These are phyloP conservation scores for Candida pini DNA, from an alignment of 805 yeast species.

Conservation along the genomic window DNA sequence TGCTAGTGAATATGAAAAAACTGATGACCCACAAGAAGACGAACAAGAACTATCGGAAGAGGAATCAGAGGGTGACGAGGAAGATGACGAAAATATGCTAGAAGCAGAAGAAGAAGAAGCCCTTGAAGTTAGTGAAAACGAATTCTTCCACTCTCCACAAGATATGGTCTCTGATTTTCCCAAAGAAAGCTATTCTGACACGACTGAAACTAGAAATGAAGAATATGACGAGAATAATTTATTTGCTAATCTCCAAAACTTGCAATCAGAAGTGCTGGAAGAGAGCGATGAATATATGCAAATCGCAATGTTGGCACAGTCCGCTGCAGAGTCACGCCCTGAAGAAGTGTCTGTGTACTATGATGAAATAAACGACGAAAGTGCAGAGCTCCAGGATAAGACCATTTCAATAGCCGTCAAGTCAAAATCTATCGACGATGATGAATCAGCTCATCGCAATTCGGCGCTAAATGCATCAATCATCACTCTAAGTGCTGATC, in stretches of 20 bases:
- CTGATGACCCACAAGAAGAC: slow-evolving; percentile 2
- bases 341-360: slow-evolving; percentile 3
- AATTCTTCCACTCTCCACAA: slow-evolving; percentile 1
- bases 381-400: neutral
- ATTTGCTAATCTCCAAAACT: neutral
- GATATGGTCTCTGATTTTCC: slow-evolving; percentile 8
- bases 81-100: slow-evolving; percentile 5
- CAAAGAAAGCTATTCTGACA: neutral
- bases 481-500: neutral
- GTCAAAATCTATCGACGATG: neutral
- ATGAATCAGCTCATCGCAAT: neutral
- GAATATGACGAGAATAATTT: slow-evolving; percentile 1
- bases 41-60: slow-evolving; percentile 5
- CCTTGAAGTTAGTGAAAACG: too few relatives aligned
- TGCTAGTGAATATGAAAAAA: slow-evolving; percentile 1
- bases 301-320: slow-evolving; percentile 10
- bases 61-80: slow-evolving; percentile 7
- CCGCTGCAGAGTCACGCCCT: too few relatives aligned
- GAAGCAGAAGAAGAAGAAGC: slow-evolving; percentile 1
- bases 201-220: neutral
- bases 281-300: slow-evolving; percentile 10
- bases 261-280: too few relatives aligned
- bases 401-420: neutral
- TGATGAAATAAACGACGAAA: slow-evolving; percentile 8
- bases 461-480: neutral